Evolutionary conservation across 345 rosid genomes (phyloP).

Genomic region (Chamaenerion angustifolium): DNA sequence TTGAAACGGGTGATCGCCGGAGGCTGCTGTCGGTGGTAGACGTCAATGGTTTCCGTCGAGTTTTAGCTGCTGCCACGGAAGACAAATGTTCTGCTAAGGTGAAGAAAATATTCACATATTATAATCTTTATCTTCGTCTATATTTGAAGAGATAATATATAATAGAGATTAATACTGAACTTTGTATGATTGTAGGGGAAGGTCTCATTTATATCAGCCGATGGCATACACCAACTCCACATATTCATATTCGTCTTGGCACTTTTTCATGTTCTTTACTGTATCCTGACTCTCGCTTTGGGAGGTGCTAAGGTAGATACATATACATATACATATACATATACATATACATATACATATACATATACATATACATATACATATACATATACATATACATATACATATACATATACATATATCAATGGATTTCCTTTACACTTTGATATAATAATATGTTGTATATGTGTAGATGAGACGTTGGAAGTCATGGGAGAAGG

Average conservation of each 20-base stretch:
- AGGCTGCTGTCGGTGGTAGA: conserved; percentile 21
- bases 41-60: conserved; percentile 9
- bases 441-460: not conserved
- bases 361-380: no score
- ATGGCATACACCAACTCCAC: conserved; percentile 84
- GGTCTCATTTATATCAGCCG: conserved; percentile 66
- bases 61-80: conserved; percentile 5
- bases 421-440: no score
- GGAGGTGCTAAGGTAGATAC: conserved; percentile 61
- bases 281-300: conserved; percentile 51
- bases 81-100: conserved; percentile 7
- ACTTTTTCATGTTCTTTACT: conserved; percentile 57
- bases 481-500: conserved; percentile 85
- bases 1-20: conserved; percentile 18
- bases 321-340: no score
- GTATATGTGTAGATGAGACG: conserved; percentile 45
- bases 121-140: no score
- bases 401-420: no score
- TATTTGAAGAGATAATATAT: no score
- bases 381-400: no score
- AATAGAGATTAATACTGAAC: no score
- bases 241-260: conserved; percentile 80
- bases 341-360: no score
- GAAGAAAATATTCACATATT: not conserved
- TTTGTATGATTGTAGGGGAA: conserved; percentile 40